phyloP scores from a whole-genome alignment of 495 filamentous ascomycete genomes.

The Apiosordaria backusii region DNA sequence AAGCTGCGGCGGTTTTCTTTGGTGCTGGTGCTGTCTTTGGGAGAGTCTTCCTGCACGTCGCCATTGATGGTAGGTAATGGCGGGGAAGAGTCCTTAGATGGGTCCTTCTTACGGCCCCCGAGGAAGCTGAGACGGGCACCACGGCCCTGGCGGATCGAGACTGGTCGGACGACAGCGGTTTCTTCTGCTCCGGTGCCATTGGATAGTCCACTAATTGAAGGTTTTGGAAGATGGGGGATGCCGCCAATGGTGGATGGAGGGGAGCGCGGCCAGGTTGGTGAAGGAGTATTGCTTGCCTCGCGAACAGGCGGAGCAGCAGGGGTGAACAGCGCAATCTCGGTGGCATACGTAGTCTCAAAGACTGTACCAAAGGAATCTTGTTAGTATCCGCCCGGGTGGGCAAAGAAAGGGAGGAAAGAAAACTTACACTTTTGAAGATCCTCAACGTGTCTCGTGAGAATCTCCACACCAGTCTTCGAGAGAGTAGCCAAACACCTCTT shows the following conservation, averaged over 20 bases:
- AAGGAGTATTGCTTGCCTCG: conserved; percentile 32
- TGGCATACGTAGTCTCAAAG: conserved; percentile 60
- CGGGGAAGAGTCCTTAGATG: conserved; percentile 6
- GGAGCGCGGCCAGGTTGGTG: conserved; percentile 42
- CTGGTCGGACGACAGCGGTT: conserved; percentile 36
- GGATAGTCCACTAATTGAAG: neutral
- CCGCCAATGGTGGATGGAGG: conserved; percentile 28
- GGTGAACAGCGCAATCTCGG: conserved; percentile 57
- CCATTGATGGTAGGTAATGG: conserved; percentile 16
- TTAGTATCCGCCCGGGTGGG: neutral
- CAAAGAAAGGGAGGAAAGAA: conserved; percentile 8
- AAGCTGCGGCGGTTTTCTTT: conserved; percentile 19
- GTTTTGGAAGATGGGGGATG: conserved; percentile 20
- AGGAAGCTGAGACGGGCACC: conserved; percentile 50
- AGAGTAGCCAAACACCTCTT: conserved; percentile 76
- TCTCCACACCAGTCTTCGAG: conserved; percentile 54
- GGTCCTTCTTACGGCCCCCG: conserved; percentile 41
- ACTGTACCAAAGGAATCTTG: conserved; percentile 33
- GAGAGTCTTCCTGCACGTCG: conserved; percentile 6
- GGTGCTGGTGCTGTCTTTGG: conserved; percentile 3
- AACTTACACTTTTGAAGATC: conserved; percentile 51
- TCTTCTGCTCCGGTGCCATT: conserved; percentile 35
- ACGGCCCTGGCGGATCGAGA: conserved; percentile 34
- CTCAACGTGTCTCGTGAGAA: conserved; percentile 40
- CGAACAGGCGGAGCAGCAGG: conserved; percentile 34